Base-by-base conservation (phyloP, 2,329 filamentous ascomycete genomes). In the Pseudogymnoascus sp. region DNA sequence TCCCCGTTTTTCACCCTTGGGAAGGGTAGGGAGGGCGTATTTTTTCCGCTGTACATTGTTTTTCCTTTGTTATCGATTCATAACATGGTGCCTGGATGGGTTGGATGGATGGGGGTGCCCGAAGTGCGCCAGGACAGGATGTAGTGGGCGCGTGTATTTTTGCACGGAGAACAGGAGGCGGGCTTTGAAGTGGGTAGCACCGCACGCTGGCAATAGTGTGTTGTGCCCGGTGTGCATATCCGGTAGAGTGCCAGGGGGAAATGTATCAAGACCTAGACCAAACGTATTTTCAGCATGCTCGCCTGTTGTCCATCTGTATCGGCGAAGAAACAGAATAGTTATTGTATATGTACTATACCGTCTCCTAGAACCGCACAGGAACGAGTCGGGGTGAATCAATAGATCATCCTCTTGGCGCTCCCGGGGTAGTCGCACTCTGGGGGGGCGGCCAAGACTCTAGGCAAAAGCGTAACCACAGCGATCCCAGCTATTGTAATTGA, bases 201-300 rank as follows among this genome's bases (percentile, higher is more conserved):
- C 11, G 3, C 42, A 26, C 5, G 42, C 21, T 47, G 42, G 26
- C 3, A 26, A n/a, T 9, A 11, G 42, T 13, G 42, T n/a, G 42
- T 26, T 26, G 15, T 11, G 44, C 11, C 15, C 9, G 26, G 47
- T 53, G 47, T 53, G 47, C 47, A 53, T 53, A 53, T 53, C 15
- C 7, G 44, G 44, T 13, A 31, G 23, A 11, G 4, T 5, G 26
- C n/a, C n/a, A n/a, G 44, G 23, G 44, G 13, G 13, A 23, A 3
- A 53, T 53, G 47, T 53, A 53, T 53, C 13, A 53, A 53, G 47
- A 53, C 47, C 23, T 53, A 53, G 47, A 53, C 26, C 26, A 53
- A 53, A 53, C 26, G 47, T 53, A 53, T 53, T 53, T 28, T 53
- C 47, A 11, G 23, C 26, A 15, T 17, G 26, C 1, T n/a, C n/a